These are phyloP conservation scores for Leishmania turanica DNA, from an alignment of 208 protist species.

Conservation along the genomic window DNA sequence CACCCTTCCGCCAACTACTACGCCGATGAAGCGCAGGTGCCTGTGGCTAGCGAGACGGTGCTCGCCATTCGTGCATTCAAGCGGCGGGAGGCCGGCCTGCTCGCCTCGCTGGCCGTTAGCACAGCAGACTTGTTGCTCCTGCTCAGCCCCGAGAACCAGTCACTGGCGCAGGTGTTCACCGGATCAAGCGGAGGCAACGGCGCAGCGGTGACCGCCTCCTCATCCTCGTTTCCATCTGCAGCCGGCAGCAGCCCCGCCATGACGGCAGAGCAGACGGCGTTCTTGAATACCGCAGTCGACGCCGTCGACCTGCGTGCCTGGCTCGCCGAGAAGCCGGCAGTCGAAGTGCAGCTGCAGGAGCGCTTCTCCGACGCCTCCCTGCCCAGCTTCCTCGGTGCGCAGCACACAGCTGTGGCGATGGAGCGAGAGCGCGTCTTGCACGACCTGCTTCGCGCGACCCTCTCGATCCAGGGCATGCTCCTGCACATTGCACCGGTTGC, in stretches of 20 bases:
- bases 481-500: conserved; percentile 40
- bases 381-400: conserved; percentile 23
- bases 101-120: conserved; percentile 41
- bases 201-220: background rate
- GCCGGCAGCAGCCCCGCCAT: conserved; percentile 7
- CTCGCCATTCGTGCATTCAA: conserved; percentile 43
- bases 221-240: background rate
- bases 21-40: background rate
- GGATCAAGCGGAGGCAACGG: background rate
- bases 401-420: conserved; percentile 20
- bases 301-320: conserved; percentile 35
- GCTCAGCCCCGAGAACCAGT: conserved; percentile 56
- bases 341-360: conserved; percentile 19
- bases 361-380: conserved; percentile 5
- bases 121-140: conserved; percentile 51
- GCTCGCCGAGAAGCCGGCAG: conserved; percentile 32
- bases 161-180: conserved; percentile 37
- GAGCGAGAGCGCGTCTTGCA: conserved; percentile 40
- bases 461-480: conserved; percentile 58
- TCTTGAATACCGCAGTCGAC: conserved; percentile 50
- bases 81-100: conserved; percentile 48
- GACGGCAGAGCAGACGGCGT: conserved; percentile 49
- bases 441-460: conserved; percentile 51
- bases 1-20: conserved; percentile 35
- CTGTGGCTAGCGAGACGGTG: conserved; percentile 7